phyloP scores from a whole-genome alignment of 129 eudicot genomes.

The Escallonia rubra region DNA sequence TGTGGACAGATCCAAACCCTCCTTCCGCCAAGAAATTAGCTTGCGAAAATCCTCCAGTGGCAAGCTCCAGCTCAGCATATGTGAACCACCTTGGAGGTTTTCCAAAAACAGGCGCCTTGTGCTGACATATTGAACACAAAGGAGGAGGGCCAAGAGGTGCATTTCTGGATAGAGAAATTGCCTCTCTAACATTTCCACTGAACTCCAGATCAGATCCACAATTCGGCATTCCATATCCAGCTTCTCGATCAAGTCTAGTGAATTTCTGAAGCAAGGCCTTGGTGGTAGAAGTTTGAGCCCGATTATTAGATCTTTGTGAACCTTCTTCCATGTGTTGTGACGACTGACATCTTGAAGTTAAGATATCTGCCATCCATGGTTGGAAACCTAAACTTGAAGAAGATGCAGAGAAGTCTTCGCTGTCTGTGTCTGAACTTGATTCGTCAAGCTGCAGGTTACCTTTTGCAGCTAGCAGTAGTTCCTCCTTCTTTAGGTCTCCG shows the following conservation, averaged over 20 bases:
- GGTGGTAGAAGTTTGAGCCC: constrained; percentile 34
- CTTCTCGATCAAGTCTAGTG: constrained; percentile 56
- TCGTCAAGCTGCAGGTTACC: constrained; percentile 41
- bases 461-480: constrained; percentile 25
- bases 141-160: constrained; percentile 90
- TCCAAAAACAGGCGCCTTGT: constrained; percentile 95
- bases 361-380: constrained; percentile 70
- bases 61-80: constrained; percentile 89
- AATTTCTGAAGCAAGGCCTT: constrained; percentile 49
- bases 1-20: constrained; percentile 90
- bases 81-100: constrained; percentile 95
- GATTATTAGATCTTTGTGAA: constrained; percentile 30
- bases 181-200: constrained; percentile 78
- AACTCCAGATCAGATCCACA: constrained; percentile 56
- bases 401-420: constrained; percentile 49
- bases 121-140: constrained; percentile 92
- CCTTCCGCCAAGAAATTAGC: constrained; percentile 98
- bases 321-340: constrained; percentile 38
- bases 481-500: constrained; percentile 36
- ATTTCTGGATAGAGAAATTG: constrained; percentile 64
- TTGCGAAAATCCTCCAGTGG: constrained; percentile 91
- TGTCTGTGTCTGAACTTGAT: constrained; percentile 75
- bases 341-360: constrained; percentile 40
- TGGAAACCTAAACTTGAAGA: constrained; percentile 83
- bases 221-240: constrained; percentile 46